A percentile compares a stretch with the other conserved stretches of the same genome.
phyloP scores from a whole-genome alignment of 148 eudicot genomes.

The Chenopodium berlandieri region DNA sequence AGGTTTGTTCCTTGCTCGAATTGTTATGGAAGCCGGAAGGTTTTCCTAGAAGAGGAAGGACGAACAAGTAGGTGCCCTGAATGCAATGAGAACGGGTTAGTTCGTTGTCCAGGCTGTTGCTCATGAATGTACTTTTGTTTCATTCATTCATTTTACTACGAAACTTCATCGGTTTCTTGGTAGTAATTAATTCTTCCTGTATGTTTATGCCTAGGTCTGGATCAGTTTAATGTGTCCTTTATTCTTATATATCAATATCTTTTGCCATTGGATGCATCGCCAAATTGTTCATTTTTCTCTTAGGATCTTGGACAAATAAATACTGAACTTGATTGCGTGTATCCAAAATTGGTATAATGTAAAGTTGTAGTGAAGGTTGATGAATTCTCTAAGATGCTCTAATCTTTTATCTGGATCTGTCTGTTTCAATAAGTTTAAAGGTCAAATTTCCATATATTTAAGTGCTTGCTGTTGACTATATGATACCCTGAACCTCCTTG shows the following conservation, averaged over 20 bases:
- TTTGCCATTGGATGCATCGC: constrained; percentile 14
- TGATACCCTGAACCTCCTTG: background rate
- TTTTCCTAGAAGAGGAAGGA: constrained; percentile 70
- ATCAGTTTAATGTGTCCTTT: constrained; percentile 1
- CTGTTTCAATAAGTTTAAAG: background rate
- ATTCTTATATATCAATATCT: constrained; percentile 13
- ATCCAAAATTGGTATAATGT: background rate
- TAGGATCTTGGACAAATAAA: constrained; percentile 6
- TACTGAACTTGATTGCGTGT: constrained; percentile 7
- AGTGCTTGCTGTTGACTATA: background rate
- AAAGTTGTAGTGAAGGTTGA: constrained; percentile 19
- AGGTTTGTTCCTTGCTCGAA: constrained; percentile 78
- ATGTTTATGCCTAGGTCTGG: constrained; percentile 11
- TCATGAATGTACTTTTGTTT: constrained; percentile 32
- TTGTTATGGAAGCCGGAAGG: constrained; percentile 86
- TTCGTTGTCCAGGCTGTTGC: constrained; percentile 83
- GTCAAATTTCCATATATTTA: background rate
- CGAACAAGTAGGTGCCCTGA: constrained; percentile 50
- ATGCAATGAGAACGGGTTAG: constrained; percentile 95
- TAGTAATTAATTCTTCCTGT: constrained; percentile 13
- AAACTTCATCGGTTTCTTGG: constrained; percentile 5
- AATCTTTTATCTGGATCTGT: background rate
- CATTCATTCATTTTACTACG: background rate
- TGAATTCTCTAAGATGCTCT: background rate
- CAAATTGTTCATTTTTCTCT: constrained; percentile 20